Conservation (phyloP, 1,284 basidiomycete species). For the Leccinum pachyderme region DNA sequence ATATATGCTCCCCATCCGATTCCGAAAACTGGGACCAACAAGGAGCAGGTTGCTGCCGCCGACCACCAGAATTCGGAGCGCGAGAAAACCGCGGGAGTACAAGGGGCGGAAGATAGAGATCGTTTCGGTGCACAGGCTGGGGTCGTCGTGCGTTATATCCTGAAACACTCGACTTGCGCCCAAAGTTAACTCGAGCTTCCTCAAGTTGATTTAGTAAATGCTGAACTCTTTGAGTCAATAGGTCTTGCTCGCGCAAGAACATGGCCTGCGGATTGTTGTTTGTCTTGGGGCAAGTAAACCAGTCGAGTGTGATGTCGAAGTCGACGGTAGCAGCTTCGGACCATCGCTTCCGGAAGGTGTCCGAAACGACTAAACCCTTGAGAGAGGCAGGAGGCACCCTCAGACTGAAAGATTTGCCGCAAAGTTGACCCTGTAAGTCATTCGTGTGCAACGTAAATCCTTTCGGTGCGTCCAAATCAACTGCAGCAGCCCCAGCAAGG, state of each 20-base stretch:
- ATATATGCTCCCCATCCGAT: constrained; percentile 61
- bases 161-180: neutral
- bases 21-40: constrained; percentile 45
- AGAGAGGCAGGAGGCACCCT: constrained; percentile 48
- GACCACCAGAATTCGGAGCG: constrained; percentile 1
- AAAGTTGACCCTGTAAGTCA: constrained; percentile 65
- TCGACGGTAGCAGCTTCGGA: constrained; percentile 60
- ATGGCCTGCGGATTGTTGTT: constrained; percentile 55
- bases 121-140: constrained; percentile 40
- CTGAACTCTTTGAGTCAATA: constrained; percentile 59
- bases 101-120: constrained; percentile 59
- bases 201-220: constrained; percentile 47
- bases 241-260: constrained; percentile 76
- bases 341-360: constrained; percentile 52
- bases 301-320: constrained; percentile 62
- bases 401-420: constrained; percentile 59
- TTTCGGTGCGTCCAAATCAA: constrained; percentile 54
- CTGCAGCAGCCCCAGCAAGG: constrained; percentile 48
- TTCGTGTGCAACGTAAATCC: constrained; percentile 72
- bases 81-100: constrained; percentile 36
- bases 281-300: constrained; percentile 63
- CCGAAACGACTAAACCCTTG: constrained; percentile 46
- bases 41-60: constrained; percentile 10
- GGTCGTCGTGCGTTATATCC: constrained; percentile 9
- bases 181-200: constrained; percentile 17